These are phyloP conservation scores for Colletotrichum cordylinicola DNA, from an alignment of 2,329 filamentous ascomycete genomes.

Conservation along the genomic window DNA sequence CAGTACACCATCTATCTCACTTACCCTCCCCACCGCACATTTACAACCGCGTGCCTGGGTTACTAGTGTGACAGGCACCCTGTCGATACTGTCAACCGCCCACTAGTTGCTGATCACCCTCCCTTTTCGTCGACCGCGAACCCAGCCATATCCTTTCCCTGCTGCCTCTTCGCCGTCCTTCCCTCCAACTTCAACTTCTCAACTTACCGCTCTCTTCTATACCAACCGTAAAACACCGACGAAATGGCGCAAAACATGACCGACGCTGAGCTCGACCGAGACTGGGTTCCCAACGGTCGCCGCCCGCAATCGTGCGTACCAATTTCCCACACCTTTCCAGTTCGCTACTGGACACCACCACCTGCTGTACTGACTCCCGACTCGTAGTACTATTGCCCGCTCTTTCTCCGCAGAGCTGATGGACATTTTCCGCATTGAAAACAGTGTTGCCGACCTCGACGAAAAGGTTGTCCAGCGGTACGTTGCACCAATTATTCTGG, in stretches of 20 bases:
- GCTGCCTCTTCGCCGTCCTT: not conserved
- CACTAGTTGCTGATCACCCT: constrained; percentile 18
- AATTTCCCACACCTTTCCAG: constrained; percentile 65
- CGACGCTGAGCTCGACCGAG: constrained; percentile 74
- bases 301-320: constrained; percentile 83
- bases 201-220: not conserved
- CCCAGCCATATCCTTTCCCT: not conserved
- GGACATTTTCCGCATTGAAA: constrained; percentile 88
- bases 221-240: not conserved
- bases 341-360: constrained; percentile 20
- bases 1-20: not conserved
- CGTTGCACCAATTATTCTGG: constrained; percentile 34
- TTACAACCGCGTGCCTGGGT: not conserved
- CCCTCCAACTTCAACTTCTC: not conserved
- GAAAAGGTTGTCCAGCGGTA: constrained; percentile 84
- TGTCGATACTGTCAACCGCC: constrained; percentile 11
- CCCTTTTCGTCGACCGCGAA: constrained; percentile 16
- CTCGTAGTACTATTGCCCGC: constrained; percentile 78
- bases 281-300: constrained; percentile 80
- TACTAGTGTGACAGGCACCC: constrained; percentile 7
- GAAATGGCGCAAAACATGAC: constrained; percentile 42
- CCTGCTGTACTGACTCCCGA: not conserved
- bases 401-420: constrained; percentile 87
- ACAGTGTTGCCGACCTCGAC: constrained; percentile 75
- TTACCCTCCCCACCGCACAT: not conserved